Percentiles rank a stretch among this genome's conserved stretches.
Conservation (phyloP, 2,329 filamentous ascomycete genomes). For the Sphaerulina vaccinii region DNA sequence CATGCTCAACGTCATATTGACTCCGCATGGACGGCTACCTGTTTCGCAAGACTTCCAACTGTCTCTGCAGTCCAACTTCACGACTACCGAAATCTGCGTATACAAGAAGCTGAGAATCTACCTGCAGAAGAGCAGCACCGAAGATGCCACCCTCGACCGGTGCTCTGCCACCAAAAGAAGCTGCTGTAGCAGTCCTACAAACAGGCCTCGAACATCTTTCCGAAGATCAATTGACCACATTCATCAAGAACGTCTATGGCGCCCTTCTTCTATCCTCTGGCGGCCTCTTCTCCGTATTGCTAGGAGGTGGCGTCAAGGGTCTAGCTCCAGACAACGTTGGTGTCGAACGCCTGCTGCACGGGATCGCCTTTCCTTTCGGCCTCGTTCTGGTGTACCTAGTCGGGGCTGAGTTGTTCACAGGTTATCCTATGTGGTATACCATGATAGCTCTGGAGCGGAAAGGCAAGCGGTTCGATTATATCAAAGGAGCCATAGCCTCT, state of each 20-base stretch:
- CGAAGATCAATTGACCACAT: constrained; percentile 24
- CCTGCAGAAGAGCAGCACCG: too few species aligned
- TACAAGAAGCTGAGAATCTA: too few species aligned
- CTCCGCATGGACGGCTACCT: too few species aligned
- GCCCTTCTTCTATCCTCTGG: constrained; percentile 30
- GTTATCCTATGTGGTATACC: constrained; percentile 35
- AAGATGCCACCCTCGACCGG: constrained; percentile 16
- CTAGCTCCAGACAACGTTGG: constrained; percentile 26
- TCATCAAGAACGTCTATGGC: constrained; percentile 34
- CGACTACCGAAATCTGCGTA: too few species aligned
- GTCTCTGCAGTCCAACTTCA: too few species aligned
- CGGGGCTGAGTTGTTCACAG: constrained; percentile 34
- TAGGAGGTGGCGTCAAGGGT: constrained; percentile 25
- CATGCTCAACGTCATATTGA: too few species aligned
- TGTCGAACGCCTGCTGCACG: constrained; percentile 28
- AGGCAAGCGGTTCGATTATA: constrained; percentile 24
- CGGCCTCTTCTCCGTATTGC: constrained; percentile 26
- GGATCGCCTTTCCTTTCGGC: constrained; percentile 30
- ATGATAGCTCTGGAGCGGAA: constrained; percentile 30
- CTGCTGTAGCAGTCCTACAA: constrained; percentile 25
- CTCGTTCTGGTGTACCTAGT: constrained; percentile 33
- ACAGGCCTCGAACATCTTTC: constrained; percentile 29
- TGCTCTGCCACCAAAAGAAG: constrained; percentile 25
- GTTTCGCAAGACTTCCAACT: too few species aligned
- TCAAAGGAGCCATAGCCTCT: constrained; percentile 17